Evolutionary conservation across 805 yeast genomes (phyloP).

Genomic region (Candida adriatica): DNA sequence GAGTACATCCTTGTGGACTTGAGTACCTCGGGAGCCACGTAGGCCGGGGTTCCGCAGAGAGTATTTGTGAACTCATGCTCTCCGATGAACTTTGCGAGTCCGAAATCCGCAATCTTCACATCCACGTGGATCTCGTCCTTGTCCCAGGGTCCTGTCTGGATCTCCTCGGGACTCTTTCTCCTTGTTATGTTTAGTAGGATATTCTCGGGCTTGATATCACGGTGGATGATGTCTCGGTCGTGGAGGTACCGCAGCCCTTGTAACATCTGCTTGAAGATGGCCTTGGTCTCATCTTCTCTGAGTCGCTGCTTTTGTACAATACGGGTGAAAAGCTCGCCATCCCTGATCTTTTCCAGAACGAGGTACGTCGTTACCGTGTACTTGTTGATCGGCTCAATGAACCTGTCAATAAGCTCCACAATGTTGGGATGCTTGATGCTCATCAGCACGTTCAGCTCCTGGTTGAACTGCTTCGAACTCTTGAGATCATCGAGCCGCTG

Average conservation of each 20-base stretch:
- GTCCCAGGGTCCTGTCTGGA: conserved; percentile 37
- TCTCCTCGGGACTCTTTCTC: conserved; percentile 23
- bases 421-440: conserved; percentile 65
- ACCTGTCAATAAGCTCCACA: conserved; percentile 55
- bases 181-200: conserved; percentile 46
- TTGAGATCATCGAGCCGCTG: conserved; percentile 35
- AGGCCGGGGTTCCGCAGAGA: conserved; percentile 81
- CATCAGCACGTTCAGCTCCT: conserved; percentile 61
- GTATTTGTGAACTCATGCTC: conserved; percentile 71
- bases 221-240: conserved; percentile 62
- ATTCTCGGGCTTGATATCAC: conserved; percentile 79
- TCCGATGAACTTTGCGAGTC: conserved; percentile 56
- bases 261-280: conserved; percentile 57
- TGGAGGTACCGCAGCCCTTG: conserved; percentile 63
- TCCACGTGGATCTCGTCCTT: conserved; percentile 50
- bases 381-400: conserved; percentile 46
- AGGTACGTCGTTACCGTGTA: conserved; percentile 41
- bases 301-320: conserved; percentile 58
- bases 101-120: conserved; percentile 82
- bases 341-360: conserved; percentile 66
- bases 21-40: conserved; percentile 79
- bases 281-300: conserved; percentile 54
- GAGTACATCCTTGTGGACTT: conserved; percentile 49
- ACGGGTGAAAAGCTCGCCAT: conserved; percentile 71
- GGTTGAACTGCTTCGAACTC: conserved; percentile 40